Evolutionary conservation across 1,284 basidiomycete genomes (phyloP), one percentile per base, ranked within the genome.

Genomic region (Rhodofomes roseus): DNA sequence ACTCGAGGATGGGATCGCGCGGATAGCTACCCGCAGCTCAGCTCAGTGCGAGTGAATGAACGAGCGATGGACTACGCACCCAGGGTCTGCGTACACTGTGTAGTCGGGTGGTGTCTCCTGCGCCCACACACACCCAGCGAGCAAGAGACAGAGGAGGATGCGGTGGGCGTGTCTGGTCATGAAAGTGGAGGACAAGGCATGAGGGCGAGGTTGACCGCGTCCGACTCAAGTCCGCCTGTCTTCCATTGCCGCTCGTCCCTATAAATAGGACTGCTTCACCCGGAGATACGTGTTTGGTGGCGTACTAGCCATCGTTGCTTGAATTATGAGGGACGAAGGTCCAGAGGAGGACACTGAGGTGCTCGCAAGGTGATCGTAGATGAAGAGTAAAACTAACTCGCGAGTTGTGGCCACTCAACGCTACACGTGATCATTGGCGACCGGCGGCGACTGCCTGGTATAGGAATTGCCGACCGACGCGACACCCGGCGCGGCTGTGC

Each of bases 1-100:
- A 93, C 16, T 76, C 62, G 39, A 95, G 82, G 68, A 92, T 92
- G 1, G 93, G 93, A 71, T 96, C 90, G 1, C 59, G 55, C 0
- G 70, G 2, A 29, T 70, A 80, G 44, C 70, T 72, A 2, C 4
- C 7, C n/a, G n/a, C n/a, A 23, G 16, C 25, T 23, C 50, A 34
- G 14, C 7, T 52, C 31, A 52, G 31, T n/a, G 50, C 36, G 2
- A 20, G 29, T 22, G 18, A 5, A 34, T 4, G 31, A 34, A 11
- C 5, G 18, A 18, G 31, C 16, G 20, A 51, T 34, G 36, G n/a
- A 7, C 22, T 36, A 52, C 50, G 27, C 50, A 52, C 50, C 50
- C 50, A 1, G 31, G 50, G 16, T 52, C 50, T 16, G 34, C n/a
- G 31, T 52, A 52, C n/a, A 52, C 27, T 11, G 50, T 52, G 31